phyloP scores from a whole-genome alignment of 768 basidiomycete genomes.

The Sutorius australiensis region DNA sequence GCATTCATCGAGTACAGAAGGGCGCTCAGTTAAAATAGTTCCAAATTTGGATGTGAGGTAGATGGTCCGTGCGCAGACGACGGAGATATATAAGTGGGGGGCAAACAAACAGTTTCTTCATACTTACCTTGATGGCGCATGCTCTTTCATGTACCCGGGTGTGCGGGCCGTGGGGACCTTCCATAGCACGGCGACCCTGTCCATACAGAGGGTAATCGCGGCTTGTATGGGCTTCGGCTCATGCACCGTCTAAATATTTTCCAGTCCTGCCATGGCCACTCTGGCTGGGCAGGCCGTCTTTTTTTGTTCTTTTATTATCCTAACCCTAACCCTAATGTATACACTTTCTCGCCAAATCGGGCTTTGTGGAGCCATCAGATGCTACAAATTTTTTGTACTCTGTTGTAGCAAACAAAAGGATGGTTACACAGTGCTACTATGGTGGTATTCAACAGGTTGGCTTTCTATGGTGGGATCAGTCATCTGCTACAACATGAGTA shows the following conservation, averaged over 20 bases:
- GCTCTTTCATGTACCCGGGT: constrained; percentile 50
- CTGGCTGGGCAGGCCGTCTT: constrained; percentile 46
- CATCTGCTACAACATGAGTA: constrained; percentile 20
- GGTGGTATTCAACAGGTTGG: background rate
- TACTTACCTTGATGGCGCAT: constrained; percentile 66
- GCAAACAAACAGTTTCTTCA: constrained; percentile 27
- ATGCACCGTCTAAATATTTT: constrained; percentile 82
- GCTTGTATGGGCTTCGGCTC: constrained; percentile 69
- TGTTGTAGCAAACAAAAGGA: background rate
- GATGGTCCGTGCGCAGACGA: constrained; percentile 29
- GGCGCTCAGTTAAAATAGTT: constrained; percentile 32
- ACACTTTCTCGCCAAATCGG: no score
- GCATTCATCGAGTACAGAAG: constrained; percentile 75
- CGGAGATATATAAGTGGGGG: constrained; percentile 28
- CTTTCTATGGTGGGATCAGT: constrained; percentile 9
- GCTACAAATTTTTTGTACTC: no score
- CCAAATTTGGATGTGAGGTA: background rate
- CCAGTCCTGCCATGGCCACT: constrained; percentile 62
- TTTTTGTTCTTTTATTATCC: constrained; percentile 29
- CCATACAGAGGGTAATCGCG: constrained; percentile 52
- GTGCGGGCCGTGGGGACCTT: constrained; percentile 51
- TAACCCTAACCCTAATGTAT: constrained; percentile 47
- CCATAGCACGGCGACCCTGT: constrained; percentile 74
- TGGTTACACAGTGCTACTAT: background rate
- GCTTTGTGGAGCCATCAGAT: no score